phyloP scores from a whole-genome alignment of 2,329 filamentous ascomycete genomes.

The Colletotrichum filicis region DNA sequence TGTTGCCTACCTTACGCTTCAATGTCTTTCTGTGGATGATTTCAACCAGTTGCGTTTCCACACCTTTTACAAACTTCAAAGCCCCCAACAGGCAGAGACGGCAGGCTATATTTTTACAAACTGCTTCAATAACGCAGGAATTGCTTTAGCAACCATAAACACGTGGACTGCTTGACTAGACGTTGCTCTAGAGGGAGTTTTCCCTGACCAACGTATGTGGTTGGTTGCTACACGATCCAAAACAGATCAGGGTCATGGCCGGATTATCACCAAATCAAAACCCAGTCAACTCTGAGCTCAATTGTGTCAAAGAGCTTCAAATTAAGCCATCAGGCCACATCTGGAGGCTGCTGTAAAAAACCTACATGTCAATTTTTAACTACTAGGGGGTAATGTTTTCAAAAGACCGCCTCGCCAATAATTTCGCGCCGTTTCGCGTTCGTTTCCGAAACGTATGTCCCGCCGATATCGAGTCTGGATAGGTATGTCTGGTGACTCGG shows the following conservation, averaged over 20 bases:
- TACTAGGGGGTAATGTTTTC: conserved; percentile 28
- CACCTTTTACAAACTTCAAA: neutral
- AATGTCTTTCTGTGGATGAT: too few species aligned
- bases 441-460: conserved; percentile 5
- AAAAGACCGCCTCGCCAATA: conserved; percentile 23
- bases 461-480: conserved; percentile 8
- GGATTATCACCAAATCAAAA: too few species aligned
- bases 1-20: too few species aligned
- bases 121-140: too few species aligned
- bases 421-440: conserved; percentile 16
- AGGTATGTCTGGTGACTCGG: conserved; percentile 15
- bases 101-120: too few species aligned
- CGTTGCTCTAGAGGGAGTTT: neutral
- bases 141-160: neutral
- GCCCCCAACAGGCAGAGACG: neutral
- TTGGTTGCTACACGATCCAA: too few species aligned
- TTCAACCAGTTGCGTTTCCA: too few species aligned
- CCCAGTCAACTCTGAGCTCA: neutral
- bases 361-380: conserved; percentile 33
- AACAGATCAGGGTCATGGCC: too few species aligned
- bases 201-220: too few species aligned
- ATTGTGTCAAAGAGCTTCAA: neutral
- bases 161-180: neutral
- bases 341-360: conserved; percentile 4
- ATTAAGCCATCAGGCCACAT: neutral